Base-by-base conservation (phyloP, 257 asterid species). In the Gentiana straminea region DNA sequence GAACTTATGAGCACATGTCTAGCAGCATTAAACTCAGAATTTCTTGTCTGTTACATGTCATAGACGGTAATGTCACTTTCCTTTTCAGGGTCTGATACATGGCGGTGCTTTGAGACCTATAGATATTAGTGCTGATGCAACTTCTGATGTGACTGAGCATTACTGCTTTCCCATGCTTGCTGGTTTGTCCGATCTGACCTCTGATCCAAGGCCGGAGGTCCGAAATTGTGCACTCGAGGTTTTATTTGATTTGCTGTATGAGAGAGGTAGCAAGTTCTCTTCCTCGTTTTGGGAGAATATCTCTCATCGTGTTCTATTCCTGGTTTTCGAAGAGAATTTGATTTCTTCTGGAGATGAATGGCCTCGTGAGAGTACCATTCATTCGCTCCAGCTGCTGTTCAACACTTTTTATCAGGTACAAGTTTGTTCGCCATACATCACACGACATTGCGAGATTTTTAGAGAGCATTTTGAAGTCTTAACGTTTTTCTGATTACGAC, bases 111-210 rank as follows among this genome's bases (percentile, higher is more conserved):
- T 83, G 75, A 85, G 83, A 70, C 97, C 97, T 57, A 75, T 88
- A 66, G 93, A 81, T 46, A 56, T 62, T 54, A 59, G 67, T 68
- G 73, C 69, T 4, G 95, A 81, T 71, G 83, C 81, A 72, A 61
- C 85, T 51, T 75, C 37, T 81, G 95, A 92, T 61, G 91, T 92
- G 71, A 88, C 99, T 43, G 97, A 92, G 77, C 95, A 92, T 71
- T 92, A 85, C 76, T 92, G 99, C 97, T 92, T 88, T 73, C 99
- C 99, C 33, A 92, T 92, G 99, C 76, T 92, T 70, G 97, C 95
- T 73, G 99, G 99, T 74, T 92, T 92, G 51, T 92, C 99, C 55
- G 97, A 83, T 65, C 84, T 92, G 67, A 92, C 97, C 60, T 88
- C 97, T 66, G 99, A 92, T 75, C 88, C 99, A 15, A 86, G 99